Evolutionary conservation across 2,329 filamentous ascomycete species (phyloP).

Genomic region (Aspergillus tanneri): DNA sequence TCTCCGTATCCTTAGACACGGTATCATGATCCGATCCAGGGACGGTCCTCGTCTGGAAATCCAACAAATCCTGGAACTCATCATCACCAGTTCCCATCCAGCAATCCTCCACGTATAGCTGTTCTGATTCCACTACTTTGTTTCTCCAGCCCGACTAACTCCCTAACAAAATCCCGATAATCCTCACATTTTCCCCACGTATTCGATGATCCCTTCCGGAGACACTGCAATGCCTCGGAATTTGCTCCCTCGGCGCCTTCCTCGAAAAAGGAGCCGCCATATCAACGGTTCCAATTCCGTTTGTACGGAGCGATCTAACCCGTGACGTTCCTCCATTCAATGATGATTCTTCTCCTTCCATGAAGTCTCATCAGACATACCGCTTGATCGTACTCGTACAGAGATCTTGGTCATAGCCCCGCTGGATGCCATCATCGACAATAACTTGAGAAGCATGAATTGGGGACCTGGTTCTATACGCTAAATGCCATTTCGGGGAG

Average conservation of each 20-base stretch:
- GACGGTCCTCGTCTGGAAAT: conserved; percentile 34
- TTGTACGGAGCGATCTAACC: conserved; percentile 13
- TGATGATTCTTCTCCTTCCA: conserved; percentile 15
- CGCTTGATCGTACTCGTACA: not conserved
- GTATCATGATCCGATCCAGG: conserved; percentile 44
- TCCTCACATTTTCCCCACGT: conserved; percentile 39
- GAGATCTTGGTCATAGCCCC: conserved; percentile 18
- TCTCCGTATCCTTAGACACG: conserved; percentile 16
- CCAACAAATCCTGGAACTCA: conserved; percentile 28
- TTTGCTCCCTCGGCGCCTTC: conserved; percentile 39
- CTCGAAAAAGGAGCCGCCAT: conserved; percentile 19
- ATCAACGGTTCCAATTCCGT: conserved; percentile 19
- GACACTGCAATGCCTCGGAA: conserved; percentile 40
- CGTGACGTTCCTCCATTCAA: conserved; percentile 22
- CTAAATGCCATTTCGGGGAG: conserved; percentile 25
- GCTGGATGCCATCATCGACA: conserved; percentile 23
- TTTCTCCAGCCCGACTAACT: conserved; percentile 16
- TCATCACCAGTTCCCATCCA: conserved; percentile 31
- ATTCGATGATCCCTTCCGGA: conserved; percentile 31
- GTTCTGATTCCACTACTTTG: conserved; percentile 32
- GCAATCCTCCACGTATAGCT: conserved; percentile 45
- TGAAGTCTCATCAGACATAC: conserved; percentile 1
- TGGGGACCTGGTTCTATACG: conserved; percentile 30
- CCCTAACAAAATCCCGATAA: conserved; percentile 28
- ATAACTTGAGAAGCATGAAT: conserved; percentile 25